Evolutionary conservation across 2,329 filamentous ascomycete species (phyloP).

Genomic region (Phialemonium atrogriseum): DNA sequence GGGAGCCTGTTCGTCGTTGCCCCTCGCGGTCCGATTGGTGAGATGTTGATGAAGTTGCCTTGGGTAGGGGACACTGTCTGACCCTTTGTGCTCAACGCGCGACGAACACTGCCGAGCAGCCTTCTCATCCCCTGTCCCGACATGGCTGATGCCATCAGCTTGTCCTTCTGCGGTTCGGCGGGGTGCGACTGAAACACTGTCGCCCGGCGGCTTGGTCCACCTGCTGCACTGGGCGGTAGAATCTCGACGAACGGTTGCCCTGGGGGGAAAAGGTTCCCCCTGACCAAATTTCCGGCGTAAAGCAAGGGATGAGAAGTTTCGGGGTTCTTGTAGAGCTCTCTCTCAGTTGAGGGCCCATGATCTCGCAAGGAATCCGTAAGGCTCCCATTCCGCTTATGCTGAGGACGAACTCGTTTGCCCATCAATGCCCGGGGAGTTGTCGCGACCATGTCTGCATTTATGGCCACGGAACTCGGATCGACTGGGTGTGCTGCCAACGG

Average conservation of each 20-base stretch:
- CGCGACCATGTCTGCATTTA: constrained; percentile 41
- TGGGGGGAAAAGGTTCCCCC: constrained; percentile 78
- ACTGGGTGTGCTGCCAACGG: constrained; percentile 48
- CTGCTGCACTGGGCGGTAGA: constrained; percentile 40
- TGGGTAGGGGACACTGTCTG: constrained; percentile 35
- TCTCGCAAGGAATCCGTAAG: constrained; percentile 79
- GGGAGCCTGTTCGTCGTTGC: constrained; percentile 51
- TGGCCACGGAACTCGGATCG: constrained; percentile 39
- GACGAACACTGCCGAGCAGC: constrained; percentile 76
- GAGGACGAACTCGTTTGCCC: constrained; percentile 51
- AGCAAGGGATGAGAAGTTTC: constrained; percentile 55
- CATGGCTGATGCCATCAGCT: constrained; percentile 46
- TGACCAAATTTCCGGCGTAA: constrained; percentile 75
- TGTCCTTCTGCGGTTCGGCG: constrained; percentile 28
- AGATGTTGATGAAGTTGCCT: constrained; percentile 39
- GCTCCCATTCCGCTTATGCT: constrained; percentile 79
- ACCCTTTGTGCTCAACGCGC: constrained; percentile 61
- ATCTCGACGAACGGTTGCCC: constrained; percentile 72
- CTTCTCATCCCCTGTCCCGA: constrained; percentile 73
- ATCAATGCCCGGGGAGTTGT: constrained; percentile 49
- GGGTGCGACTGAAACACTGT: constrained; percentile 39
- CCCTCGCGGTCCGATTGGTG: constrained; percentile 40
- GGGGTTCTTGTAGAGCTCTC: constrained; percentile 41
- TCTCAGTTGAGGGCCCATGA: constrained; percentile 41
- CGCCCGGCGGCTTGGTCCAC: constrained; percentile 40